Evolutionary conservation across 1,284 basidiomycete species (phyloP).

Genomic region (Malassezia sp.): DNA sequence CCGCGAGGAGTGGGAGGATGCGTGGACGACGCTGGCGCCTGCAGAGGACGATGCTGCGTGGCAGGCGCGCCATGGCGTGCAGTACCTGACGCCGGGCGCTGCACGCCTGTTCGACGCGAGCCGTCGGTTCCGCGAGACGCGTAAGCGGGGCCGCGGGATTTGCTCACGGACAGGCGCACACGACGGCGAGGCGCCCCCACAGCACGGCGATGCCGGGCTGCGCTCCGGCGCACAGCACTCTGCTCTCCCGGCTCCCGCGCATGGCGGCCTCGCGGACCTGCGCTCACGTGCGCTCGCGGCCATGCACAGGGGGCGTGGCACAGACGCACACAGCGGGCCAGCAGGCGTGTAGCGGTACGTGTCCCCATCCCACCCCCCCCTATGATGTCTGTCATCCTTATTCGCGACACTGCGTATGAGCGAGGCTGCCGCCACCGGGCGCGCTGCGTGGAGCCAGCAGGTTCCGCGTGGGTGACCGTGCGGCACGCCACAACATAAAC

Average conservation of each 20-base stretch:
- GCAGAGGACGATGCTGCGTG: conserved; percentile 8
- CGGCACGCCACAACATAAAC: background rate
- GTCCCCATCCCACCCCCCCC: background rate
- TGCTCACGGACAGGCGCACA: background rate
- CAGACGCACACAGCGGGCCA: background rate
- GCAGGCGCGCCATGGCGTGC: conserved; percentile 12
- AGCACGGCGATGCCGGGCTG: background rate
- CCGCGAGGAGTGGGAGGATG: conserved; percentile 6
- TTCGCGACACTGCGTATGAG: conserved; percentile 8
- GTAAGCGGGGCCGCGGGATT: no score
- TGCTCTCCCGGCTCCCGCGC: no score
- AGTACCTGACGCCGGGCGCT: conserved; percentile 14
- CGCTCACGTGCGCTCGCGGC: conserved; percentile 10
- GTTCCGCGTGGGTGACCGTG: background rate
- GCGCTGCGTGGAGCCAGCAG: background rate
- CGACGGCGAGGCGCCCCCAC: background rate
- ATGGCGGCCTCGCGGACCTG: conserved; percentile 1
- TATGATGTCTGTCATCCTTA: conserved; percentile 19
- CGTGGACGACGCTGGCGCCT: conserved; percentile 2
- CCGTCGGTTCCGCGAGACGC: conserved; percentile 13
- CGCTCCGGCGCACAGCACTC: no score
- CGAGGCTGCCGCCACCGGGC: background rate
- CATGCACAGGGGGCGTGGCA: no score
- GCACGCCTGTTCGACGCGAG: conserved; percentile 15
- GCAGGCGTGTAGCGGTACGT: background rate